Evolutionary conservation across 306 rosid genomes (phyloP), one percentile per base, ranked within the genome.

Genomic region (Astragalus glycyphyllos): DNA sequence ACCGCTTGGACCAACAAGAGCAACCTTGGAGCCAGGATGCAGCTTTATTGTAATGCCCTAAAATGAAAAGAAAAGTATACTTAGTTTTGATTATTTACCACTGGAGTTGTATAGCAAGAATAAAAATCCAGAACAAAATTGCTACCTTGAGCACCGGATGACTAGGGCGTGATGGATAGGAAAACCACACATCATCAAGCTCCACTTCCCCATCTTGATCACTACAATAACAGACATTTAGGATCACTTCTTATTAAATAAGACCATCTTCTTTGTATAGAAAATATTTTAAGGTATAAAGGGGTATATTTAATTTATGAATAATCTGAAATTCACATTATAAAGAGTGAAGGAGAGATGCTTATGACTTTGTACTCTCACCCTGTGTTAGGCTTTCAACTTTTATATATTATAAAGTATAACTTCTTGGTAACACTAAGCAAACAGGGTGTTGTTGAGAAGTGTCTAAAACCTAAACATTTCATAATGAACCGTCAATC

Each of bases 1-100:
- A 35, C 96, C 97, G 5, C 97, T 91, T 10, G 96, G 97, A 74
- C 97, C 97, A 71, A 91, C 96, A 45, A 91, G 97, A 77, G 97
- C 96, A 47, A 86, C 88, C 80, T 91, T 91, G 59, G 96, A 80
- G 47, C 91, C 91, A 54, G 92, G 91, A 56, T 73, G 80, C 74
- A 91, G 76, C 65, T 84, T 88, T 65, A 91, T 45, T 6, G 90
- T 81, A 76, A 91, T 86, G 67, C 97, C 97, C 97, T 91, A 77
- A 17, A 73, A 77, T 45, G 73, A 68, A 65, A 20, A 58, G 51
- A 11, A 69, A 20, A 56, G 61, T 20, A 68, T 55, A 38, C 11
- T 35, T 71, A 31, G 34, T 42, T 47, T 71, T 12, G 50, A 68
- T 11, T 32, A 34, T 68, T 41, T 65, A 50, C 45, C 38, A 20